A percentile compares a stretch with the other conserved stretches of the same genome.
phyloP scores from a whole-genome alignment of 371 early-diverging fungal genomes.

The Apophysomyces sp. region DNA sequence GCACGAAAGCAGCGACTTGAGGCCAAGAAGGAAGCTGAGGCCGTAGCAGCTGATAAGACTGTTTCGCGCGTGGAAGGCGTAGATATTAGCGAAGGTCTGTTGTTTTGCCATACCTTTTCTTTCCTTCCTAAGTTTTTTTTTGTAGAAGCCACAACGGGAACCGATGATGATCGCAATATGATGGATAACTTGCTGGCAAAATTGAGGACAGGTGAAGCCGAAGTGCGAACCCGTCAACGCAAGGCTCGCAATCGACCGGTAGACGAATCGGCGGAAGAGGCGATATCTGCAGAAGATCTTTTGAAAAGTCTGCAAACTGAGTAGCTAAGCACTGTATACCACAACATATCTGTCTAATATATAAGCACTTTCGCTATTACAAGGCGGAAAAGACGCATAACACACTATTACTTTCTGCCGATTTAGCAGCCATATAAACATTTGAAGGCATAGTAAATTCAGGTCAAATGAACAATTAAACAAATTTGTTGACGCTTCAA shows the following conservation, averaged over 20 bases:
- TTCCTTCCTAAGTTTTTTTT: neutral
- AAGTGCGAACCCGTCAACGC: conserved; percentile 25
- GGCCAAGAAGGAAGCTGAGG: neutral
- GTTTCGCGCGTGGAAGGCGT: neutral
- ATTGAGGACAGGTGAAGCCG: conserved; percentile 34
- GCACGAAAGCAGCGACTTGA: conserved; percentile 16
- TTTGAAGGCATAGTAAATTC: no score
- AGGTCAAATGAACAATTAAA: no score
- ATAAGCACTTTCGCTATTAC: neutral
- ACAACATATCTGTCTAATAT: neutral
- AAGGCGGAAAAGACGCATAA: no score
- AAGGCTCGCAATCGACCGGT: conserved; percentile 11
- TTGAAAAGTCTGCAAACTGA: conserved; percentile 18
- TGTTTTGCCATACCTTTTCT: neutral
- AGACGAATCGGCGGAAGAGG: neutral
- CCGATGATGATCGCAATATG: conserved; percentile 35
- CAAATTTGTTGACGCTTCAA: no score
- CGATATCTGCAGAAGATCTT: conserved; percentile 12
- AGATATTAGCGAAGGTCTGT: conserved; percentile 8
- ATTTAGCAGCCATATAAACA: no score
- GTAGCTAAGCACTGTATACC: neutral
- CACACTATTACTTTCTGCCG: no score
- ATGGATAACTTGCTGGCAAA: conserved; percentile 47
- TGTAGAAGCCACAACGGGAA: conserved; percentile 16
- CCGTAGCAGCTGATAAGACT: neutral